Evolutionary conservation across 1,284 basidiomycete species (phyloP), one percentile per base, ranked within the genome.

Genomic region (Moesziomyces parantarcticus): DNA sequence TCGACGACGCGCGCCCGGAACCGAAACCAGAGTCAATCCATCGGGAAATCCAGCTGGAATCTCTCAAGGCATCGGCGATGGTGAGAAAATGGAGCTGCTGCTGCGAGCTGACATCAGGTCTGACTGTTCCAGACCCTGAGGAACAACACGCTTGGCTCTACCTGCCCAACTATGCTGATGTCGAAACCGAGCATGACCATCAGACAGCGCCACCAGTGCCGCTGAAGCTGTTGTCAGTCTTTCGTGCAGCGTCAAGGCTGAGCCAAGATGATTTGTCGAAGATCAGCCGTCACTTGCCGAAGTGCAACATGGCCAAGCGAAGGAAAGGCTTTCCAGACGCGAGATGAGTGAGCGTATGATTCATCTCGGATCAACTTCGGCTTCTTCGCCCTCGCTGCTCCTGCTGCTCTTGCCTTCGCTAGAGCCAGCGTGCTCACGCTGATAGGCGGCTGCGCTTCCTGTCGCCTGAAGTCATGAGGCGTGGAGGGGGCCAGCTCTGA

Each of bases 311-410:
- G 36, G 14, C 16, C 11, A 16, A 32, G 29, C 29, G 29, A 9
- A 3, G 10, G 11, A 32, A 32, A 9, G 29, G 29, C 29, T 13
- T 3, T 32, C 29, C 16, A n/a, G 36, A 54, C 45, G 46, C 50
- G 53, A 43, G 58, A 49, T 67, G 65, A 67, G 58, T 67, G 65
- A 67, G 58, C 65, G 50, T 61, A 60, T 67, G 58, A 58, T 50
- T 61, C 65, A 58, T 61, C 50, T 50, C 42, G 41, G 18, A 57
- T 57, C 52, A 18, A 18, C 36, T 18, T 11, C 5, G 18, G 21
- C 32, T 36, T 10, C 29, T 20, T 36, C 32, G 32, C 11, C n/a
- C 21, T 40, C 6, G n/a, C n/a, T 20, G 32, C 29, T 5, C 8
- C 20, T 32, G 5, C 7, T 32, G 10, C 11, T 32, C 11, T 13